Evolutionary conservation across 2,329 filamentous ascomycete genomes (phyloP), one percentile per base, ranked within the genome.

Genomic region (Botryotinia calthae): DNA sequence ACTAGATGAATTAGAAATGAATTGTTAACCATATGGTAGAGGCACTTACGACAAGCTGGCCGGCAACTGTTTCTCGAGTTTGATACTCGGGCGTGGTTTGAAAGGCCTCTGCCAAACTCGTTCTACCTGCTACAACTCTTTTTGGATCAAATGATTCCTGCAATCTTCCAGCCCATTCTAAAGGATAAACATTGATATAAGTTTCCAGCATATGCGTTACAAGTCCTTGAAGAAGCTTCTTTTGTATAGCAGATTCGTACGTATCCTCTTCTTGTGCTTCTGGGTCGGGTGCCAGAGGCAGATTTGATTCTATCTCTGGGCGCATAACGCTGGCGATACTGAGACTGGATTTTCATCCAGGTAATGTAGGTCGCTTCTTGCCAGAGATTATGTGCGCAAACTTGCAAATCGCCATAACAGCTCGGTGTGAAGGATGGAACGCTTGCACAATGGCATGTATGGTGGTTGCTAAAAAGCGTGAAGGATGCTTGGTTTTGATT

Each of bases 401-500:
- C 75, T 91, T 89, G 76, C 94, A 88, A 31, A 93, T 87, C 1
- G 90, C 87, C 0, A 92, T 91, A 79, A 91, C 90, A 78, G 91
- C 90, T 75, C 90, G 88, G 74, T 87, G 87, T 14, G 85, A 88
- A 75, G 84, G 88, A 79, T 85, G 85, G 81, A 93, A 95, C 62
- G 88, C 88, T 72, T 87, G 85, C 71, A 91, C 86, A 65, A 95
- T 88, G 40, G 92, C 91, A 75, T 92, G 89, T 25, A 96, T 84
- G n/a, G 91, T 92, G 0, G 90, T 90, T 69, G 91, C 92, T 31
- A 96, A 85, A 81, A 95, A 96, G 48, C 92, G 87, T 65, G 92
- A 94, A 2, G 93, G 93, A 75, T 89, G 90, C 80, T 91, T 93
- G 9, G 93, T 93, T 82, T 91, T 90, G 79, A 96, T 90, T 73